A percentile compares a stretch with the other conserved stretches of the same genome.
Evolutionary conservation across 2,329 filamentous ascomycete species (phyloP).

Genomic region (Grosmannia serpens): DNA sequence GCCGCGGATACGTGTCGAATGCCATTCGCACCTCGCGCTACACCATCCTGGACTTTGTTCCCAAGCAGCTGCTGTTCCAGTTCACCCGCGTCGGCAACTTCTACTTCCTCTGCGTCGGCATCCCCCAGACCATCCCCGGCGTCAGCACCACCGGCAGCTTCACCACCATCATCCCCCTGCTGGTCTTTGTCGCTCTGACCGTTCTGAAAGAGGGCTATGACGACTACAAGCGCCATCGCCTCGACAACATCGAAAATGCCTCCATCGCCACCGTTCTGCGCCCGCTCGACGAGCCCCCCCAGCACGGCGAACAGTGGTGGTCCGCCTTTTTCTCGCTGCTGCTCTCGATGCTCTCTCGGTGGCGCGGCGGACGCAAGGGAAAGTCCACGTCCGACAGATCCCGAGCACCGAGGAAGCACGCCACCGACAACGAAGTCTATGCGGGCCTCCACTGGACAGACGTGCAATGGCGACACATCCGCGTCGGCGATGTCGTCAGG

Average conservation of each 20-base stretch:
- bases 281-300: not conserved
- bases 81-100: slow-evolving; percentile 83
- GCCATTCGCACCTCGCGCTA: slow-evolving; percentile 75
- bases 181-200: slow-evolving; percentile 69
- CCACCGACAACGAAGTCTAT: slow-evolving; percentile 42
- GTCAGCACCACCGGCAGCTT: slow-evolving; percentile 65
- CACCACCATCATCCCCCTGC: slow-evolving; percentile 61
- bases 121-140: slow-evolving; percentile 71
- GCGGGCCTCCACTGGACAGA: slow-evolving; percentile 37
- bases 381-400: not conserved
- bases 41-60: slow-evolving; percentile 73
- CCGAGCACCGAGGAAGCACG: not conserved
- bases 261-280: slow-evolving; percentile 35
- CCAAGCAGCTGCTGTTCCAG: slow-evolving; percentile 74
- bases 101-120: slow-evolving; percentile 72
- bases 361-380: not conserved
- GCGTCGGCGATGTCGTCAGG: slow-evolving; percentile 37
- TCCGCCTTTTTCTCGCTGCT: not conserved
- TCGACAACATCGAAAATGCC: slow-evolving; percentile 73
- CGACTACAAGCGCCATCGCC: slow-evolving; percentile 65
- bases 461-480: slow-evolving; percentile 32
- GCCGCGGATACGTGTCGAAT: slow-evolving; percentile 39
- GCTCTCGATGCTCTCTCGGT: not conserved
- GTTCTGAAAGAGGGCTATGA: slow-evolving; percentile 82
- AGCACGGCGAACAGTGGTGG: not conserved